Conservation (phyloP, 176 grass and related monocot species). For the Eragrostis curvula region DNA sequence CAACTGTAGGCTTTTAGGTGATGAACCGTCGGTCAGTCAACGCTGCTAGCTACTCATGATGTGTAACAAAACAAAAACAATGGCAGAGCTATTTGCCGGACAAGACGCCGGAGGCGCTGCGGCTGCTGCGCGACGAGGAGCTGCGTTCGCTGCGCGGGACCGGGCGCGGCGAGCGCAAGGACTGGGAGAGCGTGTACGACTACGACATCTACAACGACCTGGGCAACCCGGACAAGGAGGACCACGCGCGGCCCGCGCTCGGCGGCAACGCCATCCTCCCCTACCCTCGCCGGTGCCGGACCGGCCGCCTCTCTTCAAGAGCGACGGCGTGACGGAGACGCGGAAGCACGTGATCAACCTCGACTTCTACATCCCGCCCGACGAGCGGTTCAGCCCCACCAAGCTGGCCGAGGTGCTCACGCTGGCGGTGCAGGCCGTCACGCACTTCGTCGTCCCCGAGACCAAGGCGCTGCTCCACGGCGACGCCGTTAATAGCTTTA, state of each 20-base stretch:
- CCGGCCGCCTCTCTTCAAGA: conserved; percentile 57
- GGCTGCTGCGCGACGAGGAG: conserved; percentile 68
- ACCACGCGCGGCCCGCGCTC: conserved; percentile 61
- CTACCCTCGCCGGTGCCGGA: conserved; percentile 85
- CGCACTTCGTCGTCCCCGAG: conserved; percentile 85
- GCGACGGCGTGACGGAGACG: conserved; percentile 73
- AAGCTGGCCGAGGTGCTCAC: conserved; percentile 80
- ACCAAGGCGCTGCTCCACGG: conserved; percentile 55
- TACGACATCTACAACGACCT: conserved; percentile 90
- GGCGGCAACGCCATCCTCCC: conserved; percentile 62
- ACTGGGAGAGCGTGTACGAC: conserved; percentile 89
- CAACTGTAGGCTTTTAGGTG: too few species aligned
- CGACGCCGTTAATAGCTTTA: conserved; percentile 60
- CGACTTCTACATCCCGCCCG: conserved; percentile 88
- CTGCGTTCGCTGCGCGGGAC: conserved; percentile 64
- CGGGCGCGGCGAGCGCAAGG: conserved; percentile 67
- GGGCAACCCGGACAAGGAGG: conserved; percentile 62
- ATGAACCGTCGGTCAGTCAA: too few species aligned
- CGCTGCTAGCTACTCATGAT: too few species aligned
- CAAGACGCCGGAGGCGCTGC: conserved; percentile 64
- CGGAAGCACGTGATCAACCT: conserved; percentile 74
- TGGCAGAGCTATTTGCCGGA: conserved; percentile 72
- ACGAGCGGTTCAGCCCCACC: conserved; percentile 82
- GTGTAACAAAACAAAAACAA: too few species aligned
- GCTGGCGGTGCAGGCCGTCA: conserved; percentile 64